phyloP scores from a whole-genome alignment of 495 filamentous ascomycete genomes.

The Mytilinidion resinicola region DNA sequence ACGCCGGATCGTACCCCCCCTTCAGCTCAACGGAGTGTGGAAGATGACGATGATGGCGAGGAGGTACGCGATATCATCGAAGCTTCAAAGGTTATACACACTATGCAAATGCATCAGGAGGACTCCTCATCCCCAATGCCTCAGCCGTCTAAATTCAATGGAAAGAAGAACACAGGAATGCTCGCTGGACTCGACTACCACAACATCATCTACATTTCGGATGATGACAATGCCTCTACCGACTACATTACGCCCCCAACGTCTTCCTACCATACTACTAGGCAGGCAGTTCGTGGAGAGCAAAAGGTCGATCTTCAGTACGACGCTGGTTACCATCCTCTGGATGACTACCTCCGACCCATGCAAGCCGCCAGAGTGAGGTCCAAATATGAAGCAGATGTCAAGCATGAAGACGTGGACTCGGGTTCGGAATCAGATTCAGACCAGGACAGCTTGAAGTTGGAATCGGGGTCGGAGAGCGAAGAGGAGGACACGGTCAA shows the following conservation, averaged over 20 bases:
- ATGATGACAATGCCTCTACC: slow-evolving; percentile 3
- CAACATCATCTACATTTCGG: slow-evolving; percentile 18
- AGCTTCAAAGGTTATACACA: too few relatives aligned
- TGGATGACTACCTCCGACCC: slow-evolving; percentile 30
- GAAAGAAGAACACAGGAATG: not conserved
- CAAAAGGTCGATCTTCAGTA: slow-evolving; percentile 17
- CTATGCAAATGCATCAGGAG: too few relatives aligned
- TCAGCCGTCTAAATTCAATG: not conserved
- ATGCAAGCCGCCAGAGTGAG: slow-evolving; percentile 18
- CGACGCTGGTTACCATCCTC: slow-evolving; percentile 35
- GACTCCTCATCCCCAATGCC: not conserved
- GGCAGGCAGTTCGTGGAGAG: not conserved
- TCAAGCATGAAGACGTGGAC: too few relatives aligned
- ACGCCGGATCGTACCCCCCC: too few relatives aligned
- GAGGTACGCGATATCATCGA: too few relatives aligned
- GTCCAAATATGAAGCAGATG: slow-evolving; percentile 4
- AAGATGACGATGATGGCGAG: too few relatives aligned
- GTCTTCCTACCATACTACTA: slow-evolving; percentile 11
- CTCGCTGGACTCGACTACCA: slow-evolving; percentile 9
- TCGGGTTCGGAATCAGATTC: not conserved
- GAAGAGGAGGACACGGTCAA: not conserved
- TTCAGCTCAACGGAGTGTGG: too few relatives aligned
- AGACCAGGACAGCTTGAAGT: not conserved
- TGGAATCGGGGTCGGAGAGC: not conserved
- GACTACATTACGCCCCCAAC: slow-evolving; percentile 2